Conservation (phyloP, 352 stramenopile species). For the Globisporangium alternatum region DNA sequence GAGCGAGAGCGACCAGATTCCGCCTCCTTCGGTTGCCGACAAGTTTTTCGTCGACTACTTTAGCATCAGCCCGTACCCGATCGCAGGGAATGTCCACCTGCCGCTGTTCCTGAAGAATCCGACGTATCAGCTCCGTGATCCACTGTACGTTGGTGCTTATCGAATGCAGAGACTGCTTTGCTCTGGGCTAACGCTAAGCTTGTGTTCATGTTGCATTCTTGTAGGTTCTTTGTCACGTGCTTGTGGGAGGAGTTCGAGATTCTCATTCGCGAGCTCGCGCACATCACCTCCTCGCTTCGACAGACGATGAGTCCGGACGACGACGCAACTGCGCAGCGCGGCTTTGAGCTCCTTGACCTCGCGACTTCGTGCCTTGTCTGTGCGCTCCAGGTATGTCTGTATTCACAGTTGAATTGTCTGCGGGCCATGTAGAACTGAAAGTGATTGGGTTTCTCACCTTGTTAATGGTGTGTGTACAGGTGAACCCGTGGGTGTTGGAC, state of each 20-base stretch:
- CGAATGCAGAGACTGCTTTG: not conserved
- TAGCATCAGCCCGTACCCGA: conserved; percentile 60
- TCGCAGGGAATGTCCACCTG: conserved; percentile 90
- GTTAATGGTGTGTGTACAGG: conserved; percentile 22
- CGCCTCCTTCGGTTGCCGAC: conserved; percentile 33
- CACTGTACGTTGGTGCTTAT: conserved; percentile 47
- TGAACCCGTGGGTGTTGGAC: conserved; percentile 62
- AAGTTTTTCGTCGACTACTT: conserved; percentile 77
- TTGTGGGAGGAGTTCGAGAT: conserved; percentile 81
- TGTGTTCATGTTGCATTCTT: not conserved
- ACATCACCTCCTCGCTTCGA: conserved; percentile 60
- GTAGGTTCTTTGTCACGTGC: conserved; percentile 73
- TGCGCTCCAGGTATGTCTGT: conserved; percentile 48
- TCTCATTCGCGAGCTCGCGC: conserved; percentile 60
- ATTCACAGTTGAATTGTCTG: not conserved
- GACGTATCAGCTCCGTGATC: conserved; percentile 90
- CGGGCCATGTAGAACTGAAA: not conserved
- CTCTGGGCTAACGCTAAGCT: not conserved
- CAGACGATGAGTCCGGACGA: conserved; percentile 63
- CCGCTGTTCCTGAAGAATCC: conserved; percentile 92
- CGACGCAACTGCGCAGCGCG: conserved; percentile 59
- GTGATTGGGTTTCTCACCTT: not conserved
- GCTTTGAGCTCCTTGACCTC: conserved; percentile 67
- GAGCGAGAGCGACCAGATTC: conserved; percentile 31
- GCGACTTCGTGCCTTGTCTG: conserved; percentile 80